A percentile compares a stretch with the other conserved stretches of the same genome.
These are phyloP conservation scores for Rhodofomes roseus DNA, from an alignment of 1,284 basidiomycete genomes.

Conservation along the genomic window DNA sequence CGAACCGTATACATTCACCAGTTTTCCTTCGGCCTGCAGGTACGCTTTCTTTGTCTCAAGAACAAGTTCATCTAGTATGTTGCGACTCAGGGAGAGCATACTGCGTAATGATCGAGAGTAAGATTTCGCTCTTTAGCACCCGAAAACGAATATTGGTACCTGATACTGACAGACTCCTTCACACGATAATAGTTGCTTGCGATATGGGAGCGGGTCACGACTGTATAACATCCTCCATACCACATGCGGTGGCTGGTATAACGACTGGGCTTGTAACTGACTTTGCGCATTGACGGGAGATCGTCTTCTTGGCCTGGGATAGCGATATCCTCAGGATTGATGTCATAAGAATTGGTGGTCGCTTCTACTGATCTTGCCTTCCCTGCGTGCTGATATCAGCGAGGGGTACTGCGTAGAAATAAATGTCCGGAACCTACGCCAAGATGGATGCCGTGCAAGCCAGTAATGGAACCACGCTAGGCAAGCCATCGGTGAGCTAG, in stretches of 20 bases:
- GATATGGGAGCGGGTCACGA: neutral
- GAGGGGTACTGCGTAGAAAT: neutral
- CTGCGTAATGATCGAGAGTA: slow-evolving; percentile 29
- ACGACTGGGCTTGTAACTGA: neutral
- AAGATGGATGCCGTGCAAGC: slow-evolving; percentile 30
- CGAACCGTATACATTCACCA: slow-evolving; percentile 53
- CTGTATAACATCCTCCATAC: neutral
- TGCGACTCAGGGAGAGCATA: slow-evolving; percentile 46
- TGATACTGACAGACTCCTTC: neutral
- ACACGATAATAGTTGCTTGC: neutral
- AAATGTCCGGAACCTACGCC: slow-evolving; percentile 18
- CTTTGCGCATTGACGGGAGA: neutral
- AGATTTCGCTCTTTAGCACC: too few relatives aligned
- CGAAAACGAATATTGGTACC: too few relatives aligned
- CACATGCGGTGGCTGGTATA: neutral
- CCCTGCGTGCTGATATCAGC: neutral
- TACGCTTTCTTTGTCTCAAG: slow-evolving; percentile 54
- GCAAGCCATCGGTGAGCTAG: neutral
- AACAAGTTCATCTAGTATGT: slow-evolving; percentile 46
- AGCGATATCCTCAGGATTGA: neutral
- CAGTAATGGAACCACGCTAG: slow-evolving; percentile 28
- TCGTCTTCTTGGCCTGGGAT: neutral
- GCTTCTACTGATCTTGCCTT: neutral
- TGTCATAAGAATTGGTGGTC: neutral
- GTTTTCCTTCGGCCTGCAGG: slow-evolving; percentile 44